Conservation (phyloP, 306 rosid genomes). For the Sechiopsis laciniata region DNA sequence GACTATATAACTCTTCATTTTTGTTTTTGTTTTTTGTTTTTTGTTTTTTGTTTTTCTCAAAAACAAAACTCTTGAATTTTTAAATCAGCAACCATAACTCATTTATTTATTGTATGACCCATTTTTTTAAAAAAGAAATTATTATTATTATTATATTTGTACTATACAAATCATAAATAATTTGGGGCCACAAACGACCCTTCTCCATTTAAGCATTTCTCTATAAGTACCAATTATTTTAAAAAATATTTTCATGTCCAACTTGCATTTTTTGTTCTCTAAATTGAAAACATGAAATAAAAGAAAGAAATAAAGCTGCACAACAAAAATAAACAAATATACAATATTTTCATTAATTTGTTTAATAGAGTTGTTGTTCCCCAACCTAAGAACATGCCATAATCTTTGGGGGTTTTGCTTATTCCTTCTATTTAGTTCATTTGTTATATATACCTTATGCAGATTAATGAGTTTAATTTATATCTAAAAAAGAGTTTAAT, state of each 20-base stretch:
- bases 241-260: not conserved
- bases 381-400: slow-evolving; percentile 27
- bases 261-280: slow-evolving; percentile 13
- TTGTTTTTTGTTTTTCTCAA: no score
- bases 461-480: slow-evolving; percentile 6
- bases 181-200: no score
- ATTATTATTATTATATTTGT: no score
- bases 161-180: no score
- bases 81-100: no score
- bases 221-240: no score
- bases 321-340: slow-evolving; percentile 18
- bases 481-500: not conserved
- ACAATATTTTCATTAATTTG: slow-evolving; percentile 15
- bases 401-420: slow-evolving; percentile 20
- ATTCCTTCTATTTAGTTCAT: not conserved
- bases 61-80: no score
- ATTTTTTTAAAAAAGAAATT: no score
- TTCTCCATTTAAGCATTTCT: no score
- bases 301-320: slow-evolving; percentile 16
- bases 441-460: not conserved
- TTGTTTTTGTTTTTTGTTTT: no score
- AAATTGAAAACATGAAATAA: not conserved
- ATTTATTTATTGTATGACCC: no score
- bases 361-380: slow-evolving; percentile 27
- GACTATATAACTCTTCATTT: no score